Conservation (phyloP, 2,329 filamentous ascomycete species). For the Cercospora brassicicola region DNA sequence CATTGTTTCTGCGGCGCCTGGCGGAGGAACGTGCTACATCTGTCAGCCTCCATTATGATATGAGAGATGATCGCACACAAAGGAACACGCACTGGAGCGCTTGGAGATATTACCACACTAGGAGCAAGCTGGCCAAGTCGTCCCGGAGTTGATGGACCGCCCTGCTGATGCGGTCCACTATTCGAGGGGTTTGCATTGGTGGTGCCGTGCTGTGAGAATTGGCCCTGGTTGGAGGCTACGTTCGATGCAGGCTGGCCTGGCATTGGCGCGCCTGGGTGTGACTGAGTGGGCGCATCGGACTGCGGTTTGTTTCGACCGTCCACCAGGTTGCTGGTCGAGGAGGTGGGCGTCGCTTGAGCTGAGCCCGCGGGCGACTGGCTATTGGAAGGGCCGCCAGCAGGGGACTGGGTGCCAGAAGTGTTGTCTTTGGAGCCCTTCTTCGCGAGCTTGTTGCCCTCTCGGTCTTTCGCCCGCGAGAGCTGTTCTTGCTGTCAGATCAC, state of each 20-base stretch:
- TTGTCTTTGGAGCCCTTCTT: conserved; percentile 55
- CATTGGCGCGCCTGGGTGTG: conserved; percentile 50
- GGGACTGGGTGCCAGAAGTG: conserved; percentile 72
- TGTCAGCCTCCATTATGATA: conserved; percentile 14
- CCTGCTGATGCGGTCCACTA: conserved; percentile 25
- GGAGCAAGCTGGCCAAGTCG: conserved; percentile 50
- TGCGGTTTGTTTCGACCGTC: conserved; percentile 82
- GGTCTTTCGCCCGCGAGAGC: conserved; percentile 74
- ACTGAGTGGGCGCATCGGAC: conserved; percentile 35
- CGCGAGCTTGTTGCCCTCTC: conserved; percentile 66
- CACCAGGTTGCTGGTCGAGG: conserved; percentile 82
- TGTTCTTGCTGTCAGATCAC: conserved; percentile 61
- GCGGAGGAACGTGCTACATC: conserved; percentile 79
- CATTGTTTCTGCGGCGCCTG: conserved; percentile 95
- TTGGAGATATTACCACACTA: conserved; percentile 92
- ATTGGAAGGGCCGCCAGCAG: conserved; percentile 55
- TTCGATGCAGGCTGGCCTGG: conserved; percentile 31
- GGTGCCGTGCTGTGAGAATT: conserved; percentile 28
- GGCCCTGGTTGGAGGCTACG: conserved; percentile 24
- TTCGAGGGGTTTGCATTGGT: conserved; percentile 22
- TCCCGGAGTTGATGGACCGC: conserved; percentile 33
- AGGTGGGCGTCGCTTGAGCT: conserved; percentile 74
- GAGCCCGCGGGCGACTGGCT: conserved; percentile 60
- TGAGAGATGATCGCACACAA: not conserved
- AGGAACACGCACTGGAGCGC: conserved; percentile 70